phyloP scores from a whole-genome alignment of 148 eudicot genomes.

The Rhododendron griersonianum region DNA sequence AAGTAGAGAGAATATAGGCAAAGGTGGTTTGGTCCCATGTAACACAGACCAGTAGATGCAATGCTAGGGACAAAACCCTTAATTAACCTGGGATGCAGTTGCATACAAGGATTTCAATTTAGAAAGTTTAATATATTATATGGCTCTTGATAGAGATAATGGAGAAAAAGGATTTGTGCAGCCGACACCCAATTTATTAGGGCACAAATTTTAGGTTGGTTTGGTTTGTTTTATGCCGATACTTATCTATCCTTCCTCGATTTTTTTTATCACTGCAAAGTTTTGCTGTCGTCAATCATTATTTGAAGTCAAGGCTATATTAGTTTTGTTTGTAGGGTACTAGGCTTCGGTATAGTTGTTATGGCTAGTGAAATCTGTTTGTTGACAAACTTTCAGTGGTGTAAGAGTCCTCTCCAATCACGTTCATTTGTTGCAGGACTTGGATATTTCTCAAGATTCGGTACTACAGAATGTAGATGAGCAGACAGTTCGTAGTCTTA shows the following conservation, averaged over 20 bases:
- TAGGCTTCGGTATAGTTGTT: neutral
- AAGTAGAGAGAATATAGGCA: neutral
- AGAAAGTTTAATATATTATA: neutral
- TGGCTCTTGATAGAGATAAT: neutral
- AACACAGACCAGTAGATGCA: neutral
- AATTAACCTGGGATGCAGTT: neutral
- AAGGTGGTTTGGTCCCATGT: neutral
- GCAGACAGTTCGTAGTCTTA: slow-evolving; percentile 88
- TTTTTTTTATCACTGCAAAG: neutral
- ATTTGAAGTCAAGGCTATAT: neutral
- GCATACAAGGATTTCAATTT: neutral
- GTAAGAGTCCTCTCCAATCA: neutral
- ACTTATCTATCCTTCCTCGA: neutral
- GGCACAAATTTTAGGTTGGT: neutral
- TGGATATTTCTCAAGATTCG: slow-evolving; percentile 80
- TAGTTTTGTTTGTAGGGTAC: neutral
- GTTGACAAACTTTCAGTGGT: neutral
- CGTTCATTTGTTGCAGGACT: slow-evolving; percentile 41
- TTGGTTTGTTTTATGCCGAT: neutral
- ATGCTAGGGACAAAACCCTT: neutral
- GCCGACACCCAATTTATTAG: neutral
- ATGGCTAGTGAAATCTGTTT: neutral
- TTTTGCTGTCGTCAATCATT: neutral
- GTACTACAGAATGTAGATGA: slow-evolving; percentile 82
- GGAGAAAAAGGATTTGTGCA: neutral